Conservation (phyloP, 352 stramenopile species). For the Peronosclerospora sorghi region DNA sequence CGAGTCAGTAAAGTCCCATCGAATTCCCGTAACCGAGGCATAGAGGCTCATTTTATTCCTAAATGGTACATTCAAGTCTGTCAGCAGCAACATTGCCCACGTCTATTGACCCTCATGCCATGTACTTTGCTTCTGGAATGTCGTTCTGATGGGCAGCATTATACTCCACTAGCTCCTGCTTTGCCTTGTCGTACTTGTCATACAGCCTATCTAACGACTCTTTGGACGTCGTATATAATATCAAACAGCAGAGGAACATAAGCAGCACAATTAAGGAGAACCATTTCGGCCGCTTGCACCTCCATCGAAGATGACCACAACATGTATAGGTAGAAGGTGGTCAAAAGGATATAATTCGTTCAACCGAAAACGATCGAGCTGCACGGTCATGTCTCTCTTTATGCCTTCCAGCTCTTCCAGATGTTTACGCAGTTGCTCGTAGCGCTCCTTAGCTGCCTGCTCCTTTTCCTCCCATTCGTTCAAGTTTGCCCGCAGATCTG, state of each 20-base stretch:
- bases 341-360: slow-evolving; percentile 57
- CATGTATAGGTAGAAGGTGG: slow-evolving; percentile 1
- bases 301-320: neutral
- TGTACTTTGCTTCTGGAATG: slow-evolving; percentile 57
- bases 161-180: slow-evolving; percentile 48
- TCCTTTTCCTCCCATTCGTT: slow-evolving; percentile 60
- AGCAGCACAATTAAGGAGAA: slow-evolving; percentile 19
- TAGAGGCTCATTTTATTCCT: slow-evolving; percentile 76
- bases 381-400: slow-evolving; percentile 53
- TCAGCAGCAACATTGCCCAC: neutral
- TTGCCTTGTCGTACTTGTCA: slow-evolving; percentile 57
- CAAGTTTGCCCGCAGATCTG: slow-evolving; percentile 34
- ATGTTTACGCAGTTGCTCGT: slow-evolving; percentile 40
- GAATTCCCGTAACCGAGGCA: slow-evolving; percentile 64
- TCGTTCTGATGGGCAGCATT: slow-evolving; percentile 54
- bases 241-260: slow-evolving; percentile 2
- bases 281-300: neutral
- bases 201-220: slow-evolving; percentile 45
- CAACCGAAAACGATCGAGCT: slow-evolving; percentile 53
- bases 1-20: slow-evolving; percentile 54
- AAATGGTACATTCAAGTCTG: neutral
- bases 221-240: slow-evolving; percentile 37
- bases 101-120: neutral
- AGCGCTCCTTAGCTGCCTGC: slow-evolving; percentile 24
- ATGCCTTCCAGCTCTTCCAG: slow-evolving; percentile 53